Conservation (phyloP, 2,329 filamentous ascomycete genomes). For the Zymoseptoria crescenta region DNA sequence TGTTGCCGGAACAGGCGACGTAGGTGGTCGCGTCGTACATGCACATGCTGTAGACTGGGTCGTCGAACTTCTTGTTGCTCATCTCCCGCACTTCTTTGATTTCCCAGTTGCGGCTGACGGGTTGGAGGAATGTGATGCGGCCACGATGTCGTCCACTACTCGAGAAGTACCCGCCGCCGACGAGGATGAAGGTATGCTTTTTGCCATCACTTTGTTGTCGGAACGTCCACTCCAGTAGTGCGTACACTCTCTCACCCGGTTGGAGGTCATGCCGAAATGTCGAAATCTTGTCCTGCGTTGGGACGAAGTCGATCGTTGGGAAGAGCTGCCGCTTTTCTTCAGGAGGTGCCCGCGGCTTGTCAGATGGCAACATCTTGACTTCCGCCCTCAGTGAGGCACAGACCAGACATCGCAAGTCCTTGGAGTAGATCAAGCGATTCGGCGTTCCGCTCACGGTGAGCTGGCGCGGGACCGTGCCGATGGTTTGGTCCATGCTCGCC, state of each 20-base stretch:
- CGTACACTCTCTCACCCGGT: constrained; percentile 50
- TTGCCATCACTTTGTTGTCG: constrained; percentile 40
- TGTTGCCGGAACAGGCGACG: constrained; percentile 39
- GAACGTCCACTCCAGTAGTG: constrained; percentile 54
- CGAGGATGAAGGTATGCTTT: constrained; percentile 55
- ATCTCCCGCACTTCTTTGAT: constrained; percentile 42
- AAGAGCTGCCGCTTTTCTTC: constrained; percentile 31
- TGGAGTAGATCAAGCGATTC: constrained; percentile 23
- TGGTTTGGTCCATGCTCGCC: constrained; percentile 8
- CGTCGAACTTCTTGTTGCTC: constrained; percentile 40
- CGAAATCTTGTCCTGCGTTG: constrained; percentile 10
- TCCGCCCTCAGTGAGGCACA: constrained; percentile 38
- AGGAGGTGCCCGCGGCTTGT: constrained; percentile 17
- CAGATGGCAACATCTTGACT: constrained; percentile 18
- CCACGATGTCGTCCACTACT: constrained; percentile 32
- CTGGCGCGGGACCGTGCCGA: constrained; percentile 23
- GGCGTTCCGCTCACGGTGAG: constrained; percentile 24
- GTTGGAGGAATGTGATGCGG: constrained; percentile 36
- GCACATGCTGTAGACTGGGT: constrained; percentile 50
- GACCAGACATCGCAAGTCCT: constrained; percentile 37
- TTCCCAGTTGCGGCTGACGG: constrained; percentile 33
- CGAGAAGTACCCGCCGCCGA: constrained; percentile 43
- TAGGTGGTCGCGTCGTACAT: constrained; percentile 51
- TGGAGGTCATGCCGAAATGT: constrained; percentile 38
- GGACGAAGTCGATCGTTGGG: constrained; percentile 41